Evolutionary conservation across 1,284 basidiomycete genomes (phyloP).

Genomic region (Wolfiporia cocos): DNA sequence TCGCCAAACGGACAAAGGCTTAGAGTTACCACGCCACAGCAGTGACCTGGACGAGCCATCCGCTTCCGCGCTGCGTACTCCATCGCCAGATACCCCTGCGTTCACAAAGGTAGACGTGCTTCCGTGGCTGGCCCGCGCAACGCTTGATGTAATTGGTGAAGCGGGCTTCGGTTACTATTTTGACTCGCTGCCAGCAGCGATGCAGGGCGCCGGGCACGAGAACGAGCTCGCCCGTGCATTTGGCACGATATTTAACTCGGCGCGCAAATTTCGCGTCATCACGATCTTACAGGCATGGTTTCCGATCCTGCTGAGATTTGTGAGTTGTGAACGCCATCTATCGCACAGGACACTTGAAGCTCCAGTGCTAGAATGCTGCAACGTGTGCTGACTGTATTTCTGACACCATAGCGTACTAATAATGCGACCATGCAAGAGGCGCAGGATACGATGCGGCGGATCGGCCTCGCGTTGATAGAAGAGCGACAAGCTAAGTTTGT

Average conservation of each 20-base stretch:
- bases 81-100: conserved; percentile 3
- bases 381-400: too few species aligned
- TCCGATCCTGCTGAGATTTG: conserved; percentile 46
- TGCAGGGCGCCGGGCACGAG: conserved; percentile 24
- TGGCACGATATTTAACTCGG: conserved; percentile 44
- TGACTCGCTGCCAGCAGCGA: conserved; percentile 34
- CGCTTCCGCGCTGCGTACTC: too few species aligned
- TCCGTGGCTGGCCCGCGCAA: conserved; percentile 54
- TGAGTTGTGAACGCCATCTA: conserved; percentile 31
- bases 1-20: conserved; percentile 8
- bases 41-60: too few species aligned
- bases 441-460: conserved; percentile 42
- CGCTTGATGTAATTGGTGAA: conserved; percentile 68
- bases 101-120: conserved; percentile 44
- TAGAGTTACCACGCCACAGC: too few species aligned
- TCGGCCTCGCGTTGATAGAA: conserved; percentile 51
- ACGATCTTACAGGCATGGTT: conserved; percentile 59
- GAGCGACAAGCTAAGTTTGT: conserved; percentile 32
- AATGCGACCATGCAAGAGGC: conserved; percentile 37
- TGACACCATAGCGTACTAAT: conserved; percentile 34
- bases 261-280: conserved; percentile 43
- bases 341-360: too few species aligned
- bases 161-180: conserved; percentile 66
- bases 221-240: conserved; percentile 56
- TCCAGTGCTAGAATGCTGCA: too few species aligned